phyloP scores from a whole-genome alignment of 176 grass and related monocot species.

The Zea luxurians region DNA sequence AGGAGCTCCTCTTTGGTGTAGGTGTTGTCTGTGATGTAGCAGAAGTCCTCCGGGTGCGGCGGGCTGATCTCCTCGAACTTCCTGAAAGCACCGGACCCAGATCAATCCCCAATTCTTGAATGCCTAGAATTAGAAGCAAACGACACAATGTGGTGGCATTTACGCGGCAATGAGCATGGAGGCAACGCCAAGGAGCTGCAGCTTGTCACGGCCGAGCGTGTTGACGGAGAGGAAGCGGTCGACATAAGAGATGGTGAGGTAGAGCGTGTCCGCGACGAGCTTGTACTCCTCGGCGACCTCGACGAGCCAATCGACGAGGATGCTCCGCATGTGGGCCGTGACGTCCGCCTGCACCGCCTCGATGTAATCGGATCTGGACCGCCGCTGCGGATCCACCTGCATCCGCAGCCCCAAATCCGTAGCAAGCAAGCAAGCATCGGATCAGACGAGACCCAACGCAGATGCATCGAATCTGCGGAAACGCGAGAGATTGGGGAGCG shows the following conservation, averaged over 20 bases:
- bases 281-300: conserved; percentile 97
- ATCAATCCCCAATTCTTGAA: neutral
- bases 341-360: conserved; percentile 72
- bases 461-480: neutral
- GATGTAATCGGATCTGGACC: conserved; percentile 62
- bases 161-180: conserved; percentile 89
- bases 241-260: conserved; percentile 71
- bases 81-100: conserved; percentile 31
- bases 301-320: conserved; percentile 95
- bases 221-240: conserved; percentile 85
- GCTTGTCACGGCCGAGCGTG: conserved; percentile 51
- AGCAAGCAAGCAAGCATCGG: neutral
- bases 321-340: conserved; percentile 71
- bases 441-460: neutral
- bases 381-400: conserved; percentile 57
- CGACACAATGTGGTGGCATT: conserved; percentile 12
- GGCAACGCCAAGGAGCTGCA: conserved; percentile 89
- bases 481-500: neutral
- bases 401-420: neutral
- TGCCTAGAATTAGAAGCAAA: neutral
- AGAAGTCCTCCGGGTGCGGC: conserved; percentile 82
- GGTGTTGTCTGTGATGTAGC: conserved; percentile 95
- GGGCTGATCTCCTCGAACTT: conserved; percentile 92
- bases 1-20: conserved; percentile 86
- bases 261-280: conserved; percentile 81